Conservation (phyloP, 768 basidiomycete genomes). For the Lactarius sp. region DNA sequence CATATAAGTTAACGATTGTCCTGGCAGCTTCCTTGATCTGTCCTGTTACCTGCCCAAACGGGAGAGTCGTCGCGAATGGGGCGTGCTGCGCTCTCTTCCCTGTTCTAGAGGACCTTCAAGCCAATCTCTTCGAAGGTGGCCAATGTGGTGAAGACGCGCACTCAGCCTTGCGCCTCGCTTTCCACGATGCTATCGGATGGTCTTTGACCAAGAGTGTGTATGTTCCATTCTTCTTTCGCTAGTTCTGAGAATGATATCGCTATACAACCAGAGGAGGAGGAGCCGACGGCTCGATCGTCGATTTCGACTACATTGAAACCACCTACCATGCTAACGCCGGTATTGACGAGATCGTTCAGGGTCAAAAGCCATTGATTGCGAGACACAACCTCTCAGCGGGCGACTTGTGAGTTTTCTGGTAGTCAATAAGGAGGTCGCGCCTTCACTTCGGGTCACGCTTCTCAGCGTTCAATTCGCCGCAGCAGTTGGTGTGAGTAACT, state of each 20-base stretch:
- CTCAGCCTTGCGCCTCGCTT: slow-evolving; percentile 30
- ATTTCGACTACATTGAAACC: slow-evolving; percentile 18
- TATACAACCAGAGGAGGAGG: slow-evolving; percentile 25
- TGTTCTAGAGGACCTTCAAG: slow-evolving; percentile 32
- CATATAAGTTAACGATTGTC: background rate
- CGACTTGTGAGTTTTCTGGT: slow-evolving; percentile 39
- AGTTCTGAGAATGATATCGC: background rate
- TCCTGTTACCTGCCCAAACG: slow-evolving; percentile 31
- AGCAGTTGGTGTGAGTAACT: slow-evolving; percentile 34
- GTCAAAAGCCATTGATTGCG: slow-evolving; percentile 34
- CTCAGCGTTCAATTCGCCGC: slow-evolving; percentile 35
- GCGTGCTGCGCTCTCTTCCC: slow-evolving; percentile 33
- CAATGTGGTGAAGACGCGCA: slow-evolving; percentile 33
- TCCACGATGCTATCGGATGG: slow-evolving; percentile 30
- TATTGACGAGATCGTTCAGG: slow-evolving; percentile 21
- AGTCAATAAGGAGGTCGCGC: background rate
- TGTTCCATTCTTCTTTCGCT: background rate
- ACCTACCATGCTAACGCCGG: slow-evolving; percentile 27
- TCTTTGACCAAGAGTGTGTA: slow-evolving; percentile 5
- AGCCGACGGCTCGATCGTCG: slow-evolving; percentile 28
- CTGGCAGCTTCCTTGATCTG: slow-evolving; percentile 24
- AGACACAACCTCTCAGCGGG: slow-evolving; percentile 38
- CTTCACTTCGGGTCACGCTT: background rate
- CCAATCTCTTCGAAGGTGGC: slow-evolving; percentile 30
- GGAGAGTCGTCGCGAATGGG: slow-evolving; percentile 29